Percentiles rank a stretch among this genome's conserved stretches.
These are phyloP conservation scores for Xylariaceae sp. DNA, from an alignment of 2,329 filamentous ascomycete genomes.

Conservation along the genomic window DNA sequence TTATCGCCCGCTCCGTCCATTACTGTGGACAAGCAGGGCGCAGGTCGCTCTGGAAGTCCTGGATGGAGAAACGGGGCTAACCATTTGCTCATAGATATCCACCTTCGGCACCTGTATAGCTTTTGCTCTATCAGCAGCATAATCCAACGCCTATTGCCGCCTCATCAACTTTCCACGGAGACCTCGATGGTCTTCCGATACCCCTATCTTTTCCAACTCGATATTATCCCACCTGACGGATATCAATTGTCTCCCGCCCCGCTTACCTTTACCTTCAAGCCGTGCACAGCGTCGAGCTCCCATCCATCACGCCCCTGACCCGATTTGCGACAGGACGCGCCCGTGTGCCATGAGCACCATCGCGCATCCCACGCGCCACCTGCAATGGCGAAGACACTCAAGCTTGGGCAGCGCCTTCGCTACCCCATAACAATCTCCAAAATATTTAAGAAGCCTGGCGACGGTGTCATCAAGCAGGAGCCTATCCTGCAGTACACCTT, in stretches of 20 bases:
- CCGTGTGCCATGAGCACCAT: conserved; percentile 33
- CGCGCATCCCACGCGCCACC: conserved; percentile 25
- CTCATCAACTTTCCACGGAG: neutral
- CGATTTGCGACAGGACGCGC: conserved; percentile 28
- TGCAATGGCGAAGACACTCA: conserved; percentile 53
- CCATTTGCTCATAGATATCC: conserved; percentile 14
- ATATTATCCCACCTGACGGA: too few species aligned
- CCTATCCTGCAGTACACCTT: conserved; percentile 87
- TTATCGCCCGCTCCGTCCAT: neutral
- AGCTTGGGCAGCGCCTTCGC: conserved; percentile 69
- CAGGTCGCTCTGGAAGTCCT: too few species aligned
- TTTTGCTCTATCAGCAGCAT: too few species aligned
- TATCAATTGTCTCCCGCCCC: neutral
- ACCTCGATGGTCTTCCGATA: too few species aligned
- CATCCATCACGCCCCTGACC: conserved; percentile 1
- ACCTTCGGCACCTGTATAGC: too few species aligned
- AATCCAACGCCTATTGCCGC: too few species aligned
- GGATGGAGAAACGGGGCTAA: neutral
- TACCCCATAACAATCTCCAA: conserved; percentile 94
- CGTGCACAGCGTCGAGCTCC: neutral
- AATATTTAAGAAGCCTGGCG: conserved; percentile 77
- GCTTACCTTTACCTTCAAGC: neutral
- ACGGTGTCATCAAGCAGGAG: conserved; percentile 76
- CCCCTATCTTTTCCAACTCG: too few species aligned
- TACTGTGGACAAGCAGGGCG: too few species aligned